Evolutionary conservation across 345 rosid genomes (phyloP), one percentile per base, ranked within the genome.

Genomic region (Linum usitatissimum): DNA sequence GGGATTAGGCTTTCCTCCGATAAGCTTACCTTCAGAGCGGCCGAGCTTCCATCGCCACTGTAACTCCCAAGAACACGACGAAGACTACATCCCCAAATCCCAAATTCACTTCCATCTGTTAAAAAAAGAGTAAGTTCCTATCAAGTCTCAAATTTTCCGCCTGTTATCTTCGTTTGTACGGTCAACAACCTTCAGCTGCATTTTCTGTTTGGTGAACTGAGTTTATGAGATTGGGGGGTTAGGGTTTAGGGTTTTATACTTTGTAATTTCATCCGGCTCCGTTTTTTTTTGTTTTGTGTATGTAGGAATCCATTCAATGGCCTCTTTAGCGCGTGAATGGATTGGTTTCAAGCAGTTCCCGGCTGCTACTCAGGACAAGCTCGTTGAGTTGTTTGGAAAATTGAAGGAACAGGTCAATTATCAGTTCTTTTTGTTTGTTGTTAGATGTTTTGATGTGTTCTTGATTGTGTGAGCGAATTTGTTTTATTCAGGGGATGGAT

Each of bases 301-400:
- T 23, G n/a, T 38, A 68, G 72, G 64, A 34, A 39, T 4, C 8
- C 38, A 7, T 34, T 19, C 39, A 57, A 74, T 74, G 77, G 77
- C 65, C 8, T 65, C 77, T 17, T 10, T 61, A 42, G 48, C 36
- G 53, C 91, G 91, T 60, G 96, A 89, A 67, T 89, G 96, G 96
- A 56, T 60, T 3, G 89, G 91, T 67, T 83, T 89, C 69, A 87
- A 86, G 59, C 88, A 83, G 75, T 89, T 89, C 73, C 96, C 96
- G 28, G 42, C 86, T 40, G 85, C 91, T 64, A 86, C 91, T 15
- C 91, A 86, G 71, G 75, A 75, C 67, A 86, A 80, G 70, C 76
- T 89, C 68, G 80, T 81, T 6, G 94, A 86, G 70, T 68, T 84
- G 69, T 80, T 89, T 59, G 94, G 81, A 23, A 84, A 84, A 72